Conservation (phyloP, 371 early-diverging fungal species). For the Apophysomyces ossiformis region DNA sequence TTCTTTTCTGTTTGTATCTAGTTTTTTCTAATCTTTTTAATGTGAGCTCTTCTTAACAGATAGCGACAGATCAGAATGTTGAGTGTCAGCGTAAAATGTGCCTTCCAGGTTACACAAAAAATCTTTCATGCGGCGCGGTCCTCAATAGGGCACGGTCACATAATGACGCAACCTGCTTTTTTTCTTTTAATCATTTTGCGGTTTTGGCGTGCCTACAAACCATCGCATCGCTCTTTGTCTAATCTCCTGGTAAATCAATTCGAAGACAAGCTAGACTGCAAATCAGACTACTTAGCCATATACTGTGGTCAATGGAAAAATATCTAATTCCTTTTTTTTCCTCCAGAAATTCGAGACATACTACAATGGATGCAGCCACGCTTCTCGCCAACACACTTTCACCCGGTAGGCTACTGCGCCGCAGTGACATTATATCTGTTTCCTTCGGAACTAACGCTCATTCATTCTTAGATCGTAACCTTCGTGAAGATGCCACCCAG, state of each 20-base stretch:
- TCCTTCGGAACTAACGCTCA: conserved; percentile 9
- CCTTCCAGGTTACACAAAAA: too few relatives aligned
- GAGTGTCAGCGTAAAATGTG: too few relatives aligned
- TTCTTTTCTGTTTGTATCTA: too few relatives aligned
- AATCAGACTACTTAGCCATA: neutral
- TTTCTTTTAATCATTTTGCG: neutral
- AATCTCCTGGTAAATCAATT: conserved; percentile 1
- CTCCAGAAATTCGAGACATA: conserved; percentile 1
- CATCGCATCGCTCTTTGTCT: conserved; percentile 12
- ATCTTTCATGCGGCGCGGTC: too few relatives aligned
- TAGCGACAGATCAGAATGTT: too few relatives aligned
- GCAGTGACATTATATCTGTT: neutral
- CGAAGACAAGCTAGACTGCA: neutral
- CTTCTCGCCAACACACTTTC: conserved; percentile 79
- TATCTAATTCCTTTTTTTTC: neutral
- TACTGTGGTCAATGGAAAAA: neutral
- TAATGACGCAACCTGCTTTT: conserved; percentile 7
- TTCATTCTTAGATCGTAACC: conserved; percentile 15
- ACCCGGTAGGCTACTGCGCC: conserved; percentile 51
- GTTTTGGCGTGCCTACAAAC: conserved; percentile 12
- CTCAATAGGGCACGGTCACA: conserved; percentile 1
- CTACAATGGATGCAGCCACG: conserved; percentile 71
- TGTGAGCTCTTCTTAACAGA: too few relatives aligned
- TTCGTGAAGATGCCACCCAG: conserved; percentile 81
- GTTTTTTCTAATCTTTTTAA: too few relatives aligned